Evolutionary conservation across 805 yeast species (phyloP).

Genomic region (Wickerhamiella azyma): DNA sequence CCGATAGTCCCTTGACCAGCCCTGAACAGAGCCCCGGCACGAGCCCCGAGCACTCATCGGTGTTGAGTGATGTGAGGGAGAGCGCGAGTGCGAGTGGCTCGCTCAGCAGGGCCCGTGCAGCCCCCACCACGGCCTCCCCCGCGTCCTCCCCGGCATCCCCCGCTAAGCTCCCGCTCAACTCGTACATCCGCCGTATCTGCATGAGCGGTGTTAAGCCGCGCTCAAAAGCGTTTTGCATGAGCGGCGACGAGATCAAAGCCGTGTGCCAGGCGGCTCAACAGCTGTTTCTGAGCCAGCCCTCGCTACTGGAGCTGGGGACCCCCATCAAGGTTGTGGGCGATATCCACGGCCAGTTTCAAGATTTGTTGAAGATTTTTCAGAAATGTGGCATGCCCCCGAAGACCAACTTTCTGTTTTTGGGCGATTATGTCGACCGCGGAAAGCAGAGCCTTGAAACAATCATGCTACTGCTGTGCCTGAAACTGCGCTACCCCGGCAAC

Average conservation of each 20-base stretch:
- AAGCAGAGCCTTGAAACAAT: slow-evolving; percentile 92
- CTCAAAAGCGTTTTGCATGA: slow-evolving; percentile 52
- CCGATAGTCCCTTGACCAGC: slow-evolving; percentile 7
- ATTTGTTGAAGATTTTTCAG: slow-evolving; percentile 78
- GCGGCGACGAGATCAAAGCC: slow-evolving; percentile 68
- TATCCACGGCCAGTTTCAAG: slow-evolving; percentile 94
- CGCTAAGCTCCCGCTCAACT: slow-evolving; percentile 10
- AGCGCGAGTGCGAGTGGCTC: too few species aligned
- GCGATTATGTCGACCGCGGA: slow-evolving; percentile 97
- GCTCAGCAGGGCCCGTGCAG: too few species aligned
- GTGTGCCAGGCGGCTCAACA: slow-evolving; percentile 79
- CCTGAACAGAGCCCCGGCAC: slow-evolving; percentile 6
- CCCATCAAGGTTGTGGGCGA: slow-evolving; percentile 85
- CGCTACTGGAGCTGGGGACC: slow-evolving; percentile 70
- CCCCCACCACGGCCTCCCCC: slow-evolving; percentile 4
- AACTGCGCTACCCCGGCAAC: slow-evolving; percentile 90
- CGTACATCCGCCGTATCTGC: slow-evolving; percentile 19
- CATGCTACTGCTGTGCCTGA: slow-evolving; percentile 70
- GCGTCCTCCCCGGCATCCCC: background rate
- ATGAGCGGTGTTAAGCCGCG: slow-evolving; percentile 16
- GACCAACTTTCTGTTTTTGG: slow-evolving; percentile 79
- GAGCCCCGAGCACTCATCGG: background rate
- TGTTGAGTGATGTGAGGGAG: too few species aligned
- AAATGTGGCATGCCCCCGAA: slow-evolving; percentile 96
- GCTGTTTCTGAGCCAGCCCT: slow-evolving; percentile 77